Evolutionary conservation across 305 asterid species (phyloP), one percentile per base, ranked within the genome.

Genomic region (Plantago coronopus): DNA sequence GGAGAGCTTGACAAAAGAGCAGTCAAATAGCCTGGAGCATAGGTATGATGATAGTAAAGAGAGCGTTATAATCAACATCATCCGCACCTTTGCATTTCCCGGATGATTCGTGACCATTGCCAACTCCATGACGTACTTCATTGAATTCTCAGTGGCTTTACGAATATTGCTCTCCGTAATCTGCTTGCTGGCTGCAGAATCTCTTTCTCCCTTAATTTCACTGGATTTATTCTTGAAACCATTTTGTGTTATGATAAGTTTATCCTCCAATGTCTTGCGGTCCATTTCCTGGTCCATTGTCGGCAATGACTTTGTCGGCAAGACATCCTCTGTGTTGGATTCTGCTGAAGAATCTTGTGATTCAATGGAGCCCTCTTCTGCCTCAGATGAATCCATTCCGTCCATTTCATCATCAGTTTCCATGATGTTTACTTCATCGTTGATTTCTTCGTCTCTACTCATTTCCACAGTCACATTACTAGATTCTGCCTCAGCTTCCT

Each of bases 11-110:
- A 53, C 59, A 37, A 56, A 60, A 16, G 83, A 71, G 38, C 78
- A 58, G 61, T 69, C 75, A 15, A 75, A 78, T 74, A 75, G 67
- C 76, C 80, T 68, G 1, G 82, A 78, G 65, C 80, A 78, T 12
- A 73, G 71, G 56, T 76, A 51, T 1, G 79, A 70, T 1, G 78
- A 56, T 14, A 73, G 11, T 45, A 67, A 64, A 15, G 68, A 73
- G 7, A 75, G 19, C 8, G 51, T 47, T 45, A 65, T 69, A 2
- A 78, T 42, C 45, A 71, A 42, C 57, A 69, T 47, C 9, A 21
- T 71, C 69, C 69, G 29, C 18, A 54, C 59, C 1, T 57, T 65
- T 20, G 64, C 49, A 56, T 49, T 63, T 1, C 56, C 19, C 0
- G 12, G 49, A 46, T 25, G 40, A 54, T 31, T 59, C 73, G 61